A percentile compares a stretch with the other conserved stretches of the same genome.
phyloP scores from a whole-genome alignment of 208 protist species.

The Leishmania martiniquensis region DNA sequence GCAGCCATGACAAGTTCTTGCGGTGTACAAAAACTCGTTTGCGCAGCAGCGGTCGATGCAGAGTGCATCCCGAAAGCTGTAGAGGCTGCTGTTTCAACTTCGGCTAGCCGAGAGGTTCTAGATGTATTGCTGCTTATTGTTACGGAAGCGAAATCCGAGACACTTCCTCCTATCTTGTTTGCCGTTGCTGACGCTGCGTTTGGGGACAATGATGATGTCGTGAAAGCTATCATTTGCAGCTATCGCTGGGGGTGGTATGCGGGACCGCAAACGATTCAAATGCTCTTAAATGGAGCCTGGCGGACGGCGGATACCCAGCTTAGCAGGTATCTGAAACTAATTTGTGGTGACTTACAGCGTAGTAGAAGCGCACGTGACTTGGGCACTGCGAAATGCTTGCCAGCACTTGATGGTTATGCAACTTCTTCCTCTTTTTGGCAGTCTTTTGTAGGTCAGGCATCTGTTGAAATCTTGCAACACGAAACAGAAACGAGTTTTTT shows the following conservation, averaged over 20 bases:
- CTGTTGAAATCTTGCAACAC: background rate
- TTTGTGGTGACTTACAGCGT: background rate
- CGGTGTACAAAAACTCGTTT: slow-evolving; percentile 7
- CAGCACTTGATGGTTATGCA: background rate
- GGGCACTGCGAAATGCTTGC: background rate
- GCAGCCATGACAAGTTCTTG: background rate
- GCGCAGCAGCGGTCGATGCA: slow-evolving; percentile 7
- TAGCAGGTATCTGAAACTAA: background rate
- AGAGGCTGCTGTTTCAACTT: background rate
- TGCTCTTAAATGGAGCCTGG: slow-evolving; percentile 1
- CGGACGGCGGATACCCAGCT: background rate
- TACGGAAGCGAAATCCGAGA: background rate
- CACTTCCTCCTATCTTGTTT: background rate
- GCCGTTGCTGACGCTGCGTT: background rate
- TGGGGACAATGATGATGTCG: background rate
- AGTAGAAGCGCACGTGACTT: background rate
- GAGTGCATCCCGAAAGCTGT: slow-evolving; percentile 11
- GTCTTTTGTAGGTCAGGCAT: background rate
- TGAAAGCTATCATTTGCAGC: background rate
- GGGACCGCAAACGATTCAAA: background rate
- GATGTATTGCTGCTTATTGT: slow-evolving; percentile 13
- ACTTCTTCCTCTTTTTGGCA: slow-evolving; percentile 8
- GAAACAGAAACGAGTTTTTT: background rate
- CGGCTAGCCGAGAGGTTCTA: background rate
- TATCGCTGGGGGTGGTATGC: slow-evolving; percentile 17